Evolutionary conservation across 1,284 basidiomycete species (phyloP).

Genomic region (Cutaneotrichosporon dermatis): DNA sequence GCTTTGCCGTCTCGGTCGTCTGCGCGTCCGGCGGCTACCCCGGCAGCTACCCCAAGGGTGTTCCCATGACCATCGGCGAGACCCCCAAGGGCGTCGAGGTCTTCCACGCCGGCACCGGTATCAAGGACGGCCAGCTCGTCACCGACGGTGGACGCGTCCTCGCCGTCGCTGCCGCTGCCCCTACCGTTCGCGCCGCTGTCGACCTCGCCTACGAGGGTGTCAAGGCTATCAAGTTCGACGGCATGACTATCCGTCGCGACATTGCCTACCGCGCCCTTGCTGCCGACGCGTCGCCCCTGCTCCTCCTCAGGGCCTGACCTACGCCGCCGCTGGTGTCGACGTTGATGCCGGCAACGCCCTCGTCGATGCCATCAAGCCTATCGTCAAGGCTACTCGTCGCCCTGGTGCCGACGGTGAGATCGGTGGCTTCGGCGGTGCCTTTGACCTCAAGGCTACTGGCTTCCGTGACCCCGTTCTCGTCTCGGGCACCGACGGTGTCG

Average conservation of each 20-base stretch:
- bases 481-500: conserved; percentile 94
- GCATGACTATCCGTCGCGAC: conserved; percentile 84
- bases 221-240: conserved; percentile 76
- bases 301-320: conserved; percentile 61
- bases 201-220: conserved; percentile 78
- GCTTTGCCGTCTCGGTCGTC: conserved; percentile 84
- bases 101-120: conserved; percentile 88
- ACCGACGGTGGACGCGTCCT: conserved; percentile 92
- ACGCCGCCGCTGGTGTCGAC: conserved; percentile 90
- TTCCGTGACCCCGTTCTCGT: conserved; percentile 89
- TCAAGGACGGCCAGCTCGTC: conserved; percentile 60
- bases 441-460: conserved; percentile 84
- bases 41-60: conserved; percentile 77
- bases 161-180: conserved; percentile 77
- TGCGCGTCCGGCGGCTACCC: conserved; percentile 92
- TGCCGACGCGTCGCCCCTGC: conserved; percentile 18
- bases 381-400: conserved; percentile 82
- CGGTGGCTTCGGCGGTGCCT: conserved; percentile 96
- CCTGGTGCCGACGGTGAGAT: conserved; percentile 86
- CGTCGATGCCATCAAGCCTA: conserved; percentile 92
- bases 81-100: conserved; percentile 74
- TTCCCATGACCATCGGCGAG: conserved; percentile 65
- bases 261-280: conserved; percentile 71
- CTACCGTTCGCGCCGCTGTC: conserved; percentile 74
- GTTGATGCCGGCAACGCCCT: conserved; percentile 92